Evolutionary conservation across 1,284 basidiomycete genomes (phyloP), one percentile per base, ranked within the genome.

Genomic region (Tilletia setariae): DNA sequence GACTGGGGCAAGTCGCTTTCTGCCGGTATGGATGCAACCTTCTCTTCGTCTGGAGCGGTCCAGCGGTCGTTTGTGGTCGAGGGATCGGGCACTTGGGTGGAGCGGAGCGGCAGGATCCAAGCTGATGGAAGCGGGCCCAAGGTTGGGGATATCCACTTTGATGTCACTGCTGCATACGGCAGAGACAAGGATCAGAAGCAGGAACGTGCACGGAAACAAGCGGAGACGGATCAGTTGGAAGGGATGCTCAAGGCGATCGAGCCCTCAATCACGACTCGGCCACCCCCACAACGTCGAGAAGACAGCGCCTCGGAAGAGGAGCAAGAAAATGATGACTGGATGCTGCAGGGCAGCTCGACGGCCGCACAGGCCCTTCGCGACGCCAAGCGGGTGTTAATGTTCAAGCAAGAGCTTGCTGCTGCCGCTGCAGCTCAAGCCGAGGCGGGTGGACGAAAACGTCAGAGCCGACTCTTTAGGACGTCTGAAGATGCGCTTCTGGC

Each of bases 291-390:
- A 56, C 46, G 21, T 6, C 46, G 16, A 49, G 46, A 19, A n/a
- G 19, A 49, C 46, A 49, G 46, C 46, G 46, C 6, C 21, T 19
- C 46, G 16, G 19, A 19, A 7, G 4, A n/a, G 7, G 46, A 15
- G 35, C 28, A 40, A 7, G 56, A 61, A 4, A 30, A 25, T 21
- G 32, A 25, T 9, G 56, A 61, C 28, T 61, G 56, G 56, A 61
- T 61, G 25, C 32, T 61, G n/a, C 56, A 61, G n/a, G 56, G 56
- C 30, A 61, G 56, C 56, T 61, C 56, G 56, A 61, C 56, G 56
- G 56, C 56, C 15, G 28, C 56, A 3, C 56, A 61, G 35, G 56
- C 56, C 7, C 28, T 61, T 16, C 23, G 56, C 23, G 56, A 61
- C 13, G 56, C 56, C 25, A 61, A 35, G 56, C 56, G 56, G 7